phyloP scores from a whole-genome alignment of 805 yeast genomes.

The Yamadazyma tumulicola region DNA sequence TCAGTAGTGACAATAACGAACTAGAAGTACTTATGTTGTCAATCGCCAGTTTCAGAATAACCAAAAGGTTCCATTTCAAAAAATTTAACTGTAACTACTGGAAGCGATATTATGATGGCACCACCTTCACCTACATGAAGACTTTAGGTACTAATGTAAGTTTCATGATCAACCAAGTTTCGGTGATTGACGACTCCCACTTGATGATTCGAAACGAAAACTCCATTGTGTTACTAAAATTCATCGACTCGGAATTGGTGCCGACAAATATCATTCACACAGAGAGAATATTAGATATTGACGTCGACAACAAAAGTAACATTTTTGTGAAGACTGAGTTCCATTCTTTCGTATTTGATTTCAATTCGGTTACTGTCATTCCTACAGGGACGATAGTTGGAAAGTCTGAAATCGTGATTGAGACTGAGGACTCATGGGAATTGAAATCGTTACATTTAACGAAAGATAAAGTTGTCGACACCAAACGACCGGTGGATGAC shows the following conservation, averaged over 20 bases:
- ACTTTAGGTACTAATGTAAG: slow-evolving; percentile 1
- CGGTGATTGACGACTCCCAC: neutral
- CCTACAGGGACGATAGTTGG: neutral
- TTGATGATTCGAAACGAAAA: slow-evolving; percentile 7
- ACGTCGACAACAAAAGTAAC: neutral
- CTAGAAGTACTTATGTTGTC: slow-evolving; percentile 14
- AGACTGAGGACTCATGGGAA: slow-evolving; percentile 1
- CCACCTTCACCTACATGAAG: slow-evolving; percentile 4
- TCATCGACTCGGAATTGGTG: slow-evolving; percentile 2
- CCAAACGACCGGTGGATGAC: too few relatives aligned
- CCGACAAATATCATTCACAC: slow-evolving; percentile 10
- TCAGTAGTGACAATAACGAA: slow-evolving; percentile 3
- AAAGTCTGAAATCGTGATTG: neutral
- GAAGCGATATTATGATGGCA: slow-evolving; percentile 12
- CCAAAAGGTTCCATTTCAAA: slow-evolving; percentile 5
- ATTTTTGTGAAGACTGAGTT: slow-evolving; percentile 4
- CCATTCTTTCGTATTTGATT: slow-evolving; percentile 5
- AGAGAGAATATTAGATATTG: slow-evolving; percentile 2
- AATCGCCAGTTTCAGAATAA: slow-evolving; percentile 11
- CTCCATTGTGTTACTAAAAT: slow-evolving; percentile 5
- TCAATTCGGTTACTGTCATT: neutral
- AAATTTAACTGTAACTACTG: slow-evolving; percentile 6
- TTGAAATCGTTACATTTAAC: neutral
- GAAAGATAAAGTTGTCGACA: neutral
- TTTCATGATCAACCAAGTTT: neutral